Conservation (phyloP, 441 rosid genomes). For the Hura crepitans region DNA sequence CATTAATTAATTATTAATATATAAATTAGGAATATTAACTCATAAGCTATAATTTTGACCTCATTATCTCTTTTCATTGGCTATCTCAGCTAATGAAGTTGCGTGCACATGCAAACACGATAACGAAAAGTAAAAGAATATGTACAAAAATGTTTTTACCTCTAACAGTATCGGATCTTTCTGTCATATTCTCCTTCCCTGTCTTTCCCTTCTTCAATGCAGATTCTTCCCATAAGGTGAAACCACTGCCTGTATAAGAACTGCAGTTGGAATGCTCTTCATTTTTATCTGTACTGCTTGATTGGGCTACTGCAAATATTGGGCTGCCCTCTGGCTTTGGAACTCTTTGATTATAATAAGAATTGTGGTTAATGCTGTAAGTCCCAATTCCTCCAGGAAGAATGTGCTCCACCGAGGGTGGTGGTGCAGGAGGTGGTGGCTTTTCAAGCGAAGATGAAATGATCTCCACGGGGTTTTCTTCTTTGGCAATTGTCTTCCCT, state of each 20-base stretch:
- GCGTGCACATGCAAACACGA: constrained; percentile 22
- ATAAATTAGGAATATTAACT: not conserved
- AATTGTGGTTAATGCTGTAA: constrained; percentile 67
- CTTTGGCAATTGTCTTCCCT: constrained; percentile 46
- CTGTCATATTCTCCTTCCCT: constrained; percentile 73
- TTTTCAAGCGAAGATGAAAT: constrained; percentile 37
- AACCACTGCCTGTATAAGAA: constrained; percentile 58
- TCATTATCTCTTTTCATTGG: not conserved
- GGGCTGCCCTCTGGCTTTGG: constrained; percentile 66
- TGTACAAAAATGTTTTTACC: constrained; percentile 38
- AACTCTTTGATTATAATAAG: constrained; percentile 45
- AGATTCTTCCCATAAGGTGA: constrained; percentile 73
- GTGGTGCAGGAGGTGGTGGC: constrained; percentile 56
- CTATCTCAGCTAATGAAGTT: not conserved
- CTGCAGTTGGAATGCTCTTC: constrained; percentile 66
- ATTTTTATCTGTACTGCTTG: constrained; percentile 46
- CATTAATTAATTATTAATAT: not conserved
- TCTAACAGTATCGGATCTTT: constrained; percentile 38
- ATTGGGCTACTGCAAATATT: constrained; percentile 30
- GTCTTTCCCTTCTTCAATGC: constrained; percentile 79
- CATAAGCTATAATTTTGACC: not conserved
- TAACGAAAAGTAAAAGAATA: not conserved
- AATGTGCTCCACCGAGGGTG: constrained; percentile 50
- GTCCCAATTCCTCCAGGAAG: constrained; percentile 95
- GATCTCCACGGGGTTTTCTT: constrained; percentile 39